Conservation (phyloP, 208 protist genomes). For the Wallacemonas sp. region DNA sequence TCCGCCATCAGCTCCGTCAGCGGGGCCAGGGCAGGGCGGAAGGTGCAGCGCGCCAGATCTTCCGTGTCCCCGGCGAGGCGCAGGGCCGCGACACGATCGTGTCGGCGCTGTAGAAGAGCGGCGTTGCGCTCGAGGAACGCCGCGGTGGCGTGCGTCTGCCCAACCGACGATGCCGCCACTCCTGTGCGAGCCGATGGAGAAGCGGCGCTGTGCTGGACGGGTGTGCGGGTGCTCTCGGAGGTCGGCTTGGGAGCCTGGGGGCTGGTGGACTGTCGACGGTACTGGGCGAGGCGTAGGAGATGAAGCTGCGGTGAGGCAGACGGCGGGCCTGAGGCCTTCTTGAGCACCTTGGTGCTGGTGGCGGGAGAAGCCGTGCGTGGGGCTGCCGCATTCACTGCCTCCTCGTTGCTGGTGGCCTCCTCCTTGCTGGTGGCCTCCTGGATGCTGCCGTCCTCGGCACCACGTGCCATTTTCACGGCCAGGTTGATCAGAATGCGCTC, state of each 20-base stretch:
- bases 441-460: background rate
- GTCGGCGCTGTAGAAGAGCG: conserved; percentile 17
- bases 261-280: background rate
- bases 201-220: background rate
- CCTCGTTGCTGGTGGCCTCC: background rate
- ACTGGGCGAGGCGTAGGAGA: conserved; percentile 9
- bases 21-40: conserved; percentile 35
- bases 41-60: conserved; percentile 33
- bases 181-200: too few relatives aligned
- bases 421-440: background rate
- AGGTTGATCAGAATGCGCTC: conserved; percentile 8
- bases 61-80: conserved; percentile 6
- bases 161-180: too few relatives aligned
- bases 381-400: background rate
- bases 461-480: conserved; percentile 8
- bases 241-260: too few relatives aligned
- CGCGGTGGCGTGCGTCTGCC: background rate
- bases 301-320: conserved; percentile 1
- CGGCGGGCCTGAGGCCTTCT: background rate
- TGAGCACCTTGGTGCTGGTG: background rate
- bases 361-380: background rate
- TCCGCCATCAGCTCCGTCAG: conserved; percentile 7
- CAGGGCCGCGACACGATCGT: conserved; percentile 12
- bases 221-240: too few relatives aligned
- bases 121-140: conserved; percentile 27